Evolutionary conservation across 192 early-diverging fungal species (phyloP).

Genomic region (Backusella luteola): DNA sequence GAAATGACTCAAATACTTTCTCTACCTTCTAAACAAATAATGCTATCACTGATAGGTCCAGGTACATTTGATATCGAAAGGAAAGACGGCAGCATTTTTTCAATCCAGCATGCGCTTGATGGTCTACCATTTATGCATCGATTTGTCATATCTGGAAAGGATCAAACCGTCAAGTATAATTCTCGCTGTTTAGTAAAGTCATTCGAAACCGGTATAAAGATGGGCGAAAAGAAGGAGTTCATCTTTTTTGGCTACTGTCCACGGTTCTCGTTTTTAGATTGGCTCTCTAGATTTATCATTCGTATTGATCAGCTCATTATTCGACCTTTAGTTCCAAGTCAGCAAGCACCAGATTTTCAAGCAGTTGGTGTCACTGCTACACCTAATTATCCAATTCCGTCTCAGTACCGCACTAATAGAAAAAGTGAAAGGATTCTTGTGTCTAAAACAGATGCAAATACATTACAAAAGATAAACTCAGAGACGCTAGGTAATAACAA

Average conservation of each 20-base stretch:
- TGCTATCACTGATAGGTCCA: conserved; percentile 14
- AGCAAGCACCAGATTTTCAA: background rate
- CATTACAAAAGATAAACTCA: conserved; percentile 26
- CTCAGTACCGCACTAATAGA: background rate
- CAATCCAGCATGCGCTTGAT: conserved; percentile 35
- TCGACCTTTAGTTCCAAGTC: background rate
- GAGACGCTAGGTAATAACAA: conserved; percentile 25
- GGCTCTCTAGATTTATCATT: background rate
- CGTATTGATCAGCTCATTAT: conserved; percentile 3
- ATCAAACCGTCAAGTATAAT: conserved; percentile 17
- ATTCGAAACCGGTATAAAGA: conserved; percentile 14
- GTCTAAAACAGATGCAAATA: conserved; percentile 36
- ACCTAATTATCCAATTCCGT: conserved; percentile 35
- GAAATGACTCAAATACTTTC: background rate
- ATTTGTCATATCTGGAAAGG: conserved; percentile 15
- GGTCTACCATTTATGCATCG: conserved; percentile 32
- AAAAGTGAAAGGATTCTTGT: conserved; percentile 17
- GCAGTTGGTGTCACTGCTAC: conserved; percentile 30
- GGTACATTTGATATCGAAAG: conserved; percentile 26
- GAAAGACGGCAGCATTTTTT: conserved; percentile 16
- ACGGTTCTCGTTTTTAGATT: background rate
- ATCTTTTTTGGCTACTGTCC: conserved; percentile 27
- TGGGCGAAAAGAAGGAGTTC: background rate
- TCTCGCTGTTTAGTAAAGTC: conserved; percentile 26
- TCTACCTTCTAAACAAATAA: background rate